Conservation (phyloP, 495 filamentous ascomycete genomes). For the Entonaema liquescens region DNA sequence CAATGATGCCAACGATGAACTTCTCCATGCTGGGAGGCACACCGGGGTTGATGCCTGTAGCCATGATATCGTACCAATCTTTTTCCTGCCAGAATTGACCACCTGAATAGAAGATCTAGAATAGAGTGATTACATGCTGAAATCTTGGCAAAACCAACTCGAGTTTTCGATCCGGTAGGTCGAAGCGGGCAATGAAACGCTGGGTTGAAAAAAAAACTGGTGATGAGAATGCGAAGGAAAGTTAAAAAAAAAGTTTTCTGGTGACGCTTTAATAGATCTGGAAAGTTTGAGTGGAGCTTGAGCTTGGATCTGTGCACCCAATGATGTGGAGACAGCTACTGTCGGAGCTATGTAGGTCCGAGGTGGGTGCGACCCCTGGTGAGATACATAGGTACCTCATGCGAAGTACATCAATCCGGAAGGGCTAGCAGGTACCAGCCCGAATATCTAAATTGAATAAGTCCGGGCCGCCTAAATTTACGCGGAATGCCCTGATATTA, state of each 20-base stretch:
- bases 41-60: conserved; percentile 18
- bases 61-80: conserved; percentile 28
- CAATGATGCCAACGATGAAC: conserved; percentile 88
- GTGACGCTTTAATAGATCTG: conserved; percentile 13
- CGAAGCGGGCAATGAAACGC: conserved; percentile 1
- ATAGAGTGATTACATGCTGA: conserved; percentile 30
- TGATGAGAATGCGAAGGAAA: conserved; percentile 5
- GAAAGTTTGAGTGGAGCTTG: conserved; percentile 35
- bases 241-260: conserved; percentile 22
- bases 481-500: not conserved
- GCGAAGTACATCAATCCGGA: not conserved
- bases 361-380: not conserved
- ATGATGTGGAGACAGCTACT: not conserved
- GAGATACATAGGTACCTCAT: not conserved
- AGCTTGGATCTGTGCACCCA: conserved; percentile 6
- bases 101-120: conserved; percentile 12
- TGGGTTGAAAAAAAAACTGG: conserved; percentile 4
- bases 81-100: conserved; percentile 20
- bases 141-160: not conserved
- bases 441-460: not conserved
- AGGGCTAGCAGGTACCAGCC: too few relatives aligned
- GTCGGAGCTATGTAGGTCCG: not conserved
- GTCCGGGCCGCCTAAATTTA: not conserved
- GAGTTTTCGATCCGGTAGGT: not conserved
- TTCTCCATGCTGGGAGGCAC: conserved; percentile 61